Conservation (phyloP, 2,329 filamentous ascomycete species). For the Beauveria sp. region DNA sequence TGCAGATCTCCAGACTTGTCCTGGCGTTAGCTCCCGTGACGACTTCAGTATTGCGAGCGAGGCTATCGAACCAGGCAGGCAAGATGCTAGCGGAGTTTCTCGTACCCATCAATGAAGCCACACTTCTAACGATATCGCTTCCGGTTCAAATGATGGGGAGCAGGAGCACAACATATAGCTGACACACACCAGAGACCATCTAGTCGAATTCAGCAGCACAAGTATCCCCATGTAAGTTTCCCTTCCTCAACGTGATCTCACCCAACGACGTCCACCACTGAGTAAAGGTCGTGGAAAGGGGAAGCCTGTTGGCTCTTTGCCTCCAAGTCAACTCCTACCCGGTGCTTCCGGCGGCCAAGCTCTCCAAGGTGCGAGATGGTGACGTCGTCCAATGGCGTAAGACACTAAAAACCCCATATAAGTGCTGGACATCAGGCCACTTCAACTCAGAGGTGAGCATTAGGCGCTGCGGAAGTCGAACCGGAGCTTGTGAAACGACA, state of each 20-base stretch:
- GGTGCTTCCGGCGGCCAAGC: conserved; percentile 8
- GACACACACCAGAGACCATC: no score
- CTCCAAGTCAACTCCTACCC: conserved; percentile 15
- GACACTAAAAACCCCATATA: conserved; percentile 7
- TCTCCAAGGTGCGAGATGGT: conserved; percentile 1
- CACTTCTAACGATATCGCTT: not conserved
- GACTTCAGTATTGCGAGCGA: not conserved
- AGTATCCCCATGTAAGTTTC: no score
- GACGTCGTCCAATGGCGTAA: conserved; percentile 11
- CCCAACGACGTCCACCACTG: no score
- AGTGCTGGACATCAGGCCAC: conserved; percentile 14
- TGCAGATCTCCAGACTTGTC: not conserved
- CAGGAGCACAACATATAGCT: not conserved
- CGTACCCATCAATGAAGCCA: not conserved
- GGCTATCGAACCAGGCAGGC: not conserved
- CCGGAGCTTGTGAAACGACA: conserved; percentile 13
- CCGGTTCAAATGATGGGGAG: not conserved
- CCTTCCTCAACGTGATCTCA: no score
- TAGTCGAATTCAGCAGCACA: no score
- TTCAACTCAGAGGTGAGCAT: conserved; percentile 14
- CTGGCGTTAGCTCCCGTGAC: not conserved
- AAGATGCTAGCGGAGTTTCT: not conserved
- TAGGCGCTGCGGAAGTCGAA: conserved; percentile 32
- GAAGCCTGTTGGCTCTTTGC: not conserved
- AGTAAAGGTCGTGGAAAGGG: not conserved